Evolutionary conservation across 2,329 filamentous ascomycete genomes (phyloP).

Genomic region (Teratosphaeria viscida): DNA sequence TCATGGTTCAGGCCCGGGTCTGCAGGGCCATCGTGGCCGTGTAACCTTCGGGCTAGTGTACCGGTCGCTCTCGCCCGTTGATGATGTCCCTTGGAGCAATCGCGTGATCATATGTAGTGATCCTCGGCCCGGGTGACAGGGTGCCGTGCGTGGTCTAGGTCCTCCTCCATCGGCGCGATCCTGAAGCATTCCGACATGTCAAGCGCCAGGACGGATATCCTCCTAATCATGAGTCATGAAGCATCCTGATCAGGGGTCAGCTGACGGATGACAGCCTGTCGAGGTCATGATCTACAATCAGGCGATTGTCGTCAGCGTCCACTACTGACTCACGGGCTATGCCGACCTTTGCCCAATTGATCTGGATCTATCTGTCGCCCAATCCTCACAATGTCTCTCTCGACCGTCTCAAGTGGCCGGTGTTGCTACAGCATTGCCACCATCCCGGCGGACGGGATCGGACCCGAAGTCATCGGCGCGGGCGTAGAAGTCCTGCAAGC

Average conservation of each 20-base stretch:
- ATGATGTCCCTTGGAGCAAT: no score
- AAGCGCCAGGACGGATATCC: background rate
- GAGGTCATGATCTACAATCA: background rate
- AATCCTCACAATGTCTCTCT: background rate
- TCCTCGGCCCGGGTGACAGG: no score
- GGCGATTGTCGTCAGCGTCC: background rate
- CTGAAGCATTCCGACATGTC: no score
- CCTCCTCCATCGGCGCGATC: no score
- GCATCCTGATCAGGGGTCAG: no score
- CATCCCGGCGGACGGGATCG: constrained; percentile 61
- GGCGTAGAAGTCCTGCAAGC: constrained; percentile 52
- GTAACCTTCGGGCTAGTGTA: no score
- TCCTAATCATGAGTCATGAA: background rate
- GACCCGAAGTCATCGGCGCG: constrained; percentile 55
- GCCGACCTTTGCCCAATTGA: background rate
- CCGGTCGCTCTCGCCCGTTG: no score
- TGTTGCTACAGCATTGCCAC: constrained; percentile 44
- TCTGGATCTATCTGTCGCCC: background rate
- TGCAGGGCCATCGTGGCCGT: no score
- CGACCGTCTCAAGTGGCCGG: background rate
- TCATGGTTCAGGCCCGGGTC: no score
- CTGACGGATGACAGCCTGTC: background rate
- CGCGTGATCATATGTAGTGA: no score
- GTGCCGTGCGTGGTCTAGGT: no score
- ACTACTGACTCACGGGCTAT: background rate